Evolutionary conservation across 139 green algal species (phyloP), one percentile per base, ranked within the genome.

Genomic region (Micromonas commoda): DNA sequence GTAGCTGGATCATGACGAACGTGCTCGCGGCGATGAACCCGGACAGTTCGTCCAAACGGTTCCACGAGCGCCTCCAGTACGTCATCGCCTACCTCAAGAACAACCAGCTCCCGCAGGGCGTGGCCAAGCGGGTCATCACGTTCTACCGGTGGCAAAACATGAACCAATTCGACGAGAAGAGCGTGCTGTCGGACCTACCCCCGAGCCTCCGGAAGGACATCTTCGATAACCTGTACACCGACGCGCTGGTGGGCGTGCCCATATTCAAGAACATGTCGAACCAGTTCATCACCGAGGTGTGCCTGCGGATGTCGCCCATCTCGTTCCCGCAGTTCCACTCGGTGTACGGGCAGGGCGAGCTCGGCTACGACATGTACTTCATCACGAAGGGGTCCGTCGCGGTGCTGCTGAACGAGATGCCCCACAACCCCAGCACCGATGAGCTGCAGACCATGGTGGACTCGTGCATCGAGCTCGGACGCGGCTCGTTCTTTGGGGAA

Each of bases 141-240:
- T 70, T 31, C 16, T 70, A 70, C 63, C 6, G 63, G 63, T 39
- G 29, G 63, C 63, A 70, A 19, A 70, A 70, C 16, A 70, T 31
- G 28, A 70, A 33, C 63, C 28, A 33, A 13, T 70, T 70, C 29
- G 63, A 70, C 29, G 63, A 70, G 63, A 70, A 70, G 63, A 9
- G 6, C 6, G 16, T 70, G 6, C 16, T 39, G 28, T 19, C 6
- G 9, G 63, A 70, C 28, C 63, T 70, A 6, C 63, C 63, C 6
- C 6, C 63, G 63, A 6, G 16, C 6, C 63, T 70, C 9, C 6
- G 63, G 28, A 39, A 39, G 28, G 63, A 70, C 6, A 33, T 70
- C 63, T 70, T 70, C 63, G 28, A 33, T 19, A 33, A 70, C 63
- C 6, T 70, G 28, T 70, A 70, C 16, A 57, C 9, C 45, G 45